Conservation (phyloP, 208 protist genomes). For the Novymonas esmeraldas region DNA sequence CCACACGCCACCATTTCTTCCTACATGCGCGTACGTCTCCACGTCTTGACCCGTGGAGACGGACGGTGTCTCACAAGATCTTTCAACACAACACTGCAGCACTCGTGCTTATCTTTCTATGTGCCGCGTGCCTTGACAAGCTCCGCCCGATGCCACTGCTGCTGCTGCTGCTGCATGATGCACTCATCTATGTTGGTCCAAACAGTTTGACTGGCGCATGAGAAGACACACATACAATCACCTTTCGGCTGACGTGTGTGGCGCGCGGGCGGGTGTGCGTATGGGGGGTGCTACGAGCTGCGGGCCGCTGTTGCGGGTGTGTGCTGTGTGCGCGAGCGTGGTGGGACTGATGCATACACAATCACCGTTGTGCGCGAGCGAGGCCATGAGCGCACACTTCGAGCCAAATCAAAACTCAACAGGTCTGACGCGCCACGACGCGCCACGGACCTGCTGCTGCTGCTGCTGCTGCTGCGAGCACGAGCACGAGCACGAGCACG, state of each 20-base stretch:
- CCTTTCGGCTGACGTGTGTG: conserved; percentile 27
- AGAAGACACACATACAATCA: conserved; percentile 33
- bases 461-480: too few relatives aligned
- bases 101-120: too few relatives aligned
- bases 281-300: too few relatives aligned
- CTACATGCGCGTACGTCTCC: too few relatives aligned
- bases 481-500: not conserved
- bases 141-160: too few relatives aligned
- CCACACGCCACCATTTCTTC: too few relatives aligned
- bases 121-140: too few relatives aligned
- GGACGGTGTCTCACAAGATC: too few relatives aligned
- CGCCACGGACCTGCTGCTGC: too few relatives aligned
- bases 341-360: conserved; percentile 26
- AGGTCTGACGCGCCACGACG: conserved; percentile 22
- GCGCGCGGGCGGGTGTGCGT: not conserved
- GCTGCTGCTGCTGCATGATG: conserved; percentile 22
- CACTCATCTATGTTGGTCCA: conserved; percentile 34
- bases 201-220: conserved; percentile 34
- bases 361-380: conserved; percentile 18
- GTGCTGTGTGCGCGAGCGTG: not conserved
- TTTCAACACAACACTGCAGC: too few relatives aligned
- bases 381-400: conserved; percentile 31
- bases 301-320: not conserved
- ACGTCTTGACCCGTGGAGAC: too few relatives aligned
- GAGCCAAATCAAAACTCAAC: conserved; percentile 35